Evolutionary conservation across 768 basidiomycete species (phyloP).

Genomic region (Phylloporus arenicola): DNA sequence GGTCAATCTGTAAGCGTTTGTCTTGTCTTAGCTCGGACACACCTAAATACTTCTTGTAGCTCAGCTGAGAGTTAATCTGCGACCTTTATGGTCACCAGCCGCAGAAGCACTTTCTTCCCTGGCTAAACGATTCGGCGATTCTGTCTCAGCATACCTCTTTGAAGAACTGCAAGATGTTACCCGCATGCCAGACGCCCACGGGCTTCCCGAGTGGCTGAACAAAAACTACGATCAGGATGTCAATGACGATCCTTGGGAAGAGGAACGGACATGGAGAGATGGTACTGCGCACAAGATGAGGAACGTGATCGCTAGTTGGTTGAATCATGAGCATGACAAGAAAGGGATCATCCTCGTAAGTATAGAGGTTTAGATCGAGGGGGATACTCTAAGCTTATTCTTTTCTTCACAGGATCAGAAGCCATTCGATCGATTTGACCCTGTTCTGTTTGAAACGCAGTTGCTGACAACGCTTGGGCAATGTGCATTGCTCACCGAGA

Average conservation of each 20-base stretch:
- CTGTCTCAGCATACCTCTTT: constrained; percentile 70
- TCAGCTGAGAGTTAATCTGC: constrained; percentile 89
- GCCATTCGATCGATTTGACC: constrained; percentile 59
- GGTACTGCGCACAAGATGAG: constrained; percentile 63
- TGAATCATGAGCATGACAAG: constrained; percentile 27
- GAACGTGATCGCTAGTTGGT: constrained; percentile 44
- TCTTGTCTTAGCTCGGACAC: not conserved
- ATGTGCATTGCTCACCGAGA: no score
- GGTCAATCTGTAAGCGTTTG: constrained; percentile 59
- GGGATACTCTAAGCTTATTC: not conserved
- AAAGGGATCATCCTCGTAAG: constrained; percentile 34
- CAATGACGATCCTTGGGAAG: constrained; percentile 45
- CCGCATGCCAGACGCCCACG: not conserved
- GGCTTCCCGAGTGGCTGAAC: constrained; percentile 25
- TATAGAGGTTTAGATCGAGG: not conserved
- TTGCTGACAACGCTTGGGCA: no score
- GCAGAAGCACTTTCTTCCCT: constrained; percentile 55
- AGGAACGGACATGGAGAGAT: constrained; percentile 73
- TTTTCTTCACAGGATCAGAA: constrained; percentile 32
- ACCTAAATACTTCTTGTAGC: constrained; percentile 36
- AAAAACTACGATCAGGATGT: constrained; percentile 16
- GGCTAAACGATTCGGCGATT: constrained; percentile 54
- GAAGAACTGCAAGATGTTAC: constrained; percentile 46
- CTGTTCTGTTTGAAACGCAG: no score
- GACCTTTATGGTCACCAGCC: constrained; percentile 85